phyloP scores from a whole-genome alignment of 2,329 filamentous ascomycete species.

The Fusarium miscanthi region DNA sequence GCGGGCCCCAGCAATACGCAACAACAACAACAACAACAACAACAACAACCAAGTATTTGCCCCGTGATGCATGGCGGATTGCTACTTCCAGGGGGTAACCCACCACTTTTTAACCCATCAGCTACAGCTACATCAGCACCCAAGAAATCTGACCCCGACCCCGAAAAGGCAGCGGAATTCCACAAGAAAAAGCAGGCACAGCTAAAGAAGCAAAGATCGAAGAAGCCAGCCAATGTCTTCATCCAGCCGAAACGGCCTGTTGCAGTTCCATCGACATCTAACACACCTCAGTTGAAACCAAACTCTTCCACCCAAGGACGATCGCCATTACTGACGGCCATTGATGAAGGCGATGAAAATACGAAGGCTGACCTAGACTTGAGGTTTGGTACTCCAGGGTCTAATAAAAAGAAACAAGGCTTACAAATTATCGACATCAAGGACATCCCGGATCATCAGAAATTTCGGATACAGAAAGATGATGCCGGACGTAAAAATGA shows the following conservation, averaged over 20 bases:
- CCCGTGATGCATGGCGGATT: not conserved
- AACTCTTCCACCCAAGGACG: not conserved
- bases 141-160: not conserved
- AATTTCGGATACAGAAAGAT: not conserved
- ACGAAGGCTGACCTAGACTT: no score
- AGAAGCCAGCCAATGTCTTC: conserved; percentile 10
- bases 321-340: not conserved
- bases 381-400: not conserved
- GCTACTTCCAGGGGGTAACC: conserved; percentile 30
- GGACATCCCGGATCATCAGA: not conserved
- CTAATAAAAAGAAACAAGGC: not conserved
- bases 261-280: not conserved
- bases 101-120: not conserved
- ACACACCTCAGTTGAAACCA: not conserved
- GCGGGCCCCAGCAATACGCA: not conserved
- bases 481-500: not conserved
- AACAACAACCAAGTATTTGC: not conserved
- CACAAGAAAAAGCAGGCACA: conserved; percentile 1
- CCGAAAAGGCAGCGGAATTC: not conserved
- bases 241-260: not conserved
- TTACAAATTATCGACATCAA: not conserved
- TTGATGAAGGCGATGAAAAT: not conserved
- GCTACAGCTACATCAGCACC: not conserved
- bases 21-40: not conserved
- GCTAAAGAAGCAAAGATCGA: not conserved